Conservation (phyloP, 164 flowering plant species). For the Cinnamomum chago region DNA sequence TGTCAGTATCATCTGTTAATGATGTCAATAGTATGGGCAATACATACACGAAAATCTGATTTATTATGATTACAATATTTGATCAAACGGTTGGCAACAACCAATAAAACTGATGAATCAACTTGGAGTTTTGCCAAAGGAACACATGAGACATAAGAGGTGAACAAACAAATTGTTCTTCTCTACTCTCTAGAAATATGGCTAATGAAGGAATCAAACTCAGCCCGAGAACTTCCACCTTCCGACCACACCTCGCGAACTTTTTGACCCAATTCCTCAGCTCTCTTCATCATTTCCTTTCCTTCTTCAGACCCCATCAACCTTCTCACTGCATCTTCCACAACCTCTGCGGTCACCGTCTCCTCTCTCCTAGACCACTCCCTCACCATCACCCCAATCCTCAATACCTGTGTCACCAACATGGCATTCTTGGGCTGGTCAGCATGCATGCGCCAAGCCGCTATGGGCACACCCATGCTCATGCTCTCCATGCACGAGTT, state of each 20-base stretch:
- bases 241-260: neutral
- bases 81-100: too few species aligned
- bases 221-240: slow-evolving; percentile 1
- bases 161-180: too few species aligned
- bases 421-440: slow-evolving; percentile 63
- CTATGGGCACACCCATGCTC: slow-evolving; percentile 51
- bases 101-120: too few species aligned
- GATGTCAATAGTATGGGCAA: too few species aligned
- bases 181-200: neutral
- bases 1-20: too few species aligned
- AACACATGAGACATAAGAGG: too few species aligned
- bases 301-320: slow-evolving; percentile 17
- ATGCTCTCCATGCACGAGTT: slow-evolving; percentile 57
- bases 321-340: slow-evolving; percentile 4
- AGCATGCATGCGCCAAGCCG: slow-evolving; percentile 75
- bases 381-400: slow-evolving; percentile 36
- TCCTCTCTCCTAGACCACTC: slow-evolving; percentile 33
- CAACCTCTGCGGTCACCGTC: neutral
- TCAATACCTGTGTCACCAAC: slow-evolving; percentile 37
- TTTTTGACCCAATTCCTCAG: slow-evolving; percentile 1
- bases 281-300: slow-evolving; percentile 1
- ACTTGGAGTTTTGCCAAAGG: too few species aligned
- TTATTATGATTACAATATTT: too few species aligned
- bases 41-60: too few species aligned
- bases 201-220: neutral